These are phyloP conservation scores for Anaeramoeba flamelloides DNA, from an alignment of 78 protist species.

Conservation along the genomic window DNA sequence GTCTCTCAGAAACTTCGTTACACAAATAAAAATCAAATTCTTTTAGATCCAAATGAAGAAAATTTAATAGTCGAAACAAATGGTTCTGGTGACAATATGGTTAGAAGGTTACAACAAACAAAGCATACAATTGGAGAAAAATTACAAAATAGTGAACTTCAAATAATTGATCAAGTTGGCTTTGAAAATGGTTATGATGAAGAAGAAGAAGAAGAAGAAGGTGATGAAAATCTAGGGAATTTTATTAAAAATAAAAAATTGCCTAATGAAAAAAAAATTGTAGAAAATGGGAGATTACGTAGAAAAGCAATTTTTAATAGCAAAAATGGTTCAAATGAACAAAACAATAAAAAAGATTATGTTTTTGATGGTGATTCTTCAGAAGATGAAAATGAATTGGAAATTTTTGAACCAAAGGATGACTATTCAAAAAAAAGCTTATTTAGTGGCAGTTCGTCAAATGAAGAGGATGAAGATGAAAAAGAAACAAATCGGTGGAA, in stretches of 20 bases:
- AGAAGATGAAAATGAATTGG: conserved; percentile 35
- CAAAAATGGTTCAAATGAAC: background rate
- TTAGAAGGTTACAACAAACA: background rate
- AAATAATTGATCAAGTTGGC: background rate
- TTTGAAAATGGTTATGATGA: conserved; percentile 23
- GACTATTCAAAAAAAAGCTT: conserved; percentile 2
- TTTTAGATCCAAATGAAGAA: too few species aligned
- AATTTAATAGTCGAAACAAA: too few species aligned
- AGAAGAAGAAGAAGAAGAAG: conserved; percentile 25
- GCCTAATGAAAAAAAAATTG: background rate
- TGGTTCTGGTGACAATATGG: background rate
- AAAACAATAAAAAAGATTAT: conserved; percentile 20
- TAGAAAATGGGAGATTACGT: background rate
- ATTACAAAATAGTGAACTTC: background rate
- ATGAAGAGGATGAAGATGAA: background rate
- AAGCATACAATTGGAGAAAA: background rate
- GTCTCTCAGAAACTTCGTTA: conserved; percentile 32
- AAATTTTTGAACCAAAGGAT: conserved; percentile 16
- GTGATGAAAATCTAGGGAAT: too few species aligned
- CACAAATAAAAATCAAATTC: background rate
- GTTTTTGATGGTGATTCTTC: conserved; percentile 33
- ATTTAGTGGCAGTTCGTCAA: background rate
- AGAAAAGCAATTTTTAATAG: background rate
- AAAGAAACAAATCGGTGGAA: conserved; percentile 4
- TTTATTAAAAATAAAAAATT: background rate